Evolutionary conservation across 768 basidiomycete genomes (phyloP), one percentile per base, ranked within the genome.

Genomic region (Flagelloscypha sp.): DNA sequence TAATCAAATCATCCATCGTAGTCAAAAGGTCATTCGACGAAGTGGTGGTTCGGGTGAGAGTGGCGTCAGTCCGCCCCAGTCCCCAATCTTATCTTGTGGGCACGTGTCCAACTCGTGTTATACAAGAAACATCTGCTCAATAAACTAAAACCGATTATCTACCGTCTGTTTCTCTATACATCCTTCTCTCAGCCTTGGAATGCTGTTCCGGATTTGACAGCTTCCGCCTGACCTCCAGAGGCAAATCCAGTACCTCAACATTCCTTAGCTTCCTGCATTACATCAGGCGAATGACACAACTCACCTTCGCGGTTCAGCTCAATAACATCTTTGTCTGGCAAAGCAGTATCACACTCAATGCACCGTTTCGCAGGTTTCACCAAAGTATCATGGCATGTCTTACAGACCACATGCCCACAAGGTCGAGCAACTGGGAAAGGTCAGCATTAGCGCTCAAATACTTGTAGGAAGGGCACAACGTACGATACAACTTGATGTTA

Each of bases 141-240:
- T n/a, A n/a, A n/a, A n/a, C n/a, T n/a, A n/a, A n/a, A n/a, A n/a
- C n/a, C n/a, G n/a, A n/a, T n/a, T n/a, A n/a, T n/a, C n/a, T n/a
- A n/a, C n/a, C n/a, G n/a, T n/a, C n/a, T n/a, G n/a, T n/a, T n/a
- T n/a, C n/a, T n/a, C n/a, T n/a, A n/a, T n/a, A n/a, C n/a, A n/a
- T n/a, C n/a, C n/a, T n/a, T n/a, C n/a, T n/a, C n/a, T 44, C 54
- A 90, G 27, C 86, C 88, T 52, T 93, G 88, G 64, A 97, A 94
- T 0, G 88, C 82, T 9, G 88, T 61, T 2, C 88, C 89, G 19
- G 65, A 66, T 54, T 74, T 82, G 24, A 74, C 79, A 0, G 84
- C 83, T 59, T 94, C 88, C n/a, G 90, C 88, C 45, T 89, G 58
- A 5, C 93, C 93, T n/a, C 93, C 92, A 35, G 86, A 84, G 6